phyloP scores from a whole-genome alignment of 805 yeast genomes.

The Kuraishia capsulata region DNA sequence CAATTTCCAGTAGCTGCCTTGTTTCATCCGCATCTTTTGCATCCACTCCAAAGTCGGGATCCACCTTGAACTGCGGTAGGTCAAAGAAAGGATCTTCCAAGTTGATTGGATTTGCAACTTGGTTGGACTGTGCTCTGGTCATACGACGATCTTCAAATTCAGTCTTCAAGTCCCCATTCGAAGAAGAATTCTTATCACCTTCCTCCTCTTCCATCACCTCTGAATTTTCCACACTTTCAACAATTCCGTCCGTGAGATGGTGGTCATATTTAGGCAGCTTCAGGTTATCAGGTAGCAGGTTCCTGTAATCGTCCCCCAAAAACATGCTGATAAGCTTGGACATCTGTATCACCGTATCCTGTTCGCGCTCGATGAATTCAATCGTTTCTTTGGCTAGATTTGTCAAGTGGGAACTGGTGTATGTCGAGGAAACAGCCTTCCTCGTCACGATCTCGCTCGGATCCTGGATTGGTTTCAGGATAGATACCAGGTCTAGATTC shows the following conservation, averaged over 20 bases:
- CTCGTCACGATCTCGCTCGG: conserved; percentile 74
- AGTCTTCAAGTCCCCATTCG: conserved; percentile 10
- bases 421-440: conserved; percentile 61
- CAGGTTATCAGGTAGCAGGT: conserved; percentile 53
- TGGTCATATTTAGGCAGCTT: conserved; percentile 66
- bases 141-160: conserved; percentile 9
- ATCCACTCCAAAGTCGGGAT: conserved; percentile 38
- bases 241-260: conserved; percentile 24
- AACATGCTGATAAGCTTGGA: conserved; percentile 68
- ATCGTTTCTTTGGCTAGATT: conserved; percentile 65
- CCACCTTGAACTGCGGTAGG: conserved; percentile 39
- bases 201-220: conserved; percentile 1
- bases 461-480: conserved; percentile 70
- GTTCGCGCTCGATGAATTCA: conserved; percentile 74
- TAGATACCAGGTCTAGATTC: conserved; percentile 42
- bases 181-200: conserved; percentile 14
- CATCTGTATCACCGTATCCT: conserved; percentile 61
- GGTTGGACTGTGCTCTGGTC: conserved; percentile 7
- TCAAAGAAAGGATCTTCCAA: conserved; percentile 56
- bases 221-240: not conserved
- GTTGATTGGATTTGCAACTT: conserved; percentile 4
- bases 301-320: conserved; percentile 79
- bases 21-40: conserved; percentile 58
- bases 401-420: conserved; percentile 43
- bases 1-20: conserved; percentile 67